Percentiles rank a stretch among this genome's conserved stretches.
These are phyloP conservation scores for Alnus rubra DNA, from an alignment of 306 rosid genomes.

Conservation along the genomic window DNA sequence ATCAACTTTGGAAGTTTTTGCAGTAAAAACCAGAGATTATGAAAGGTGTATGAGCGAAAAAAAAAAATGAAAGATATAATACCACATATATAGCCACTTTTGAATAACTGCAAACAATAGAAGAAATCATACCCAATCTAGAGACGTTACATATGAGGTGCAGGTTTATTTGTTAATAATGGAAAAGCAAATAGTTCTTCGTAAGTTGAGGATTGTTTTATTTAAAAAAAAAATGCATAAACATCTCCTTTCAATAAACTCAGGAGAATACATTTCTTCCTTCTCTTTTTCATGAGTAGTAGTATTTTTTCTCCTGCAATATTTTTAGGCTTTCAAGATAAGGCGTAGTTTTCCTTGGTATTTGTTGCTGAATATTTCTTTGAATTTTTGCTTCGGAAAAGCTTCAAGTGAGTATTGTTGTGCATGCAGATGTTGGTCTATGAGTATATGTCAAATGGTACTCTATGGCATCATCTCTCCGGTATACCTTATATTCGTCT, in stretches of 20 bases:
- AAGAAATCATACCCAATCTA: constrained; percentile 11
- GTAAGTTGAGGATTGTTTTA: constrained; percentile 5
- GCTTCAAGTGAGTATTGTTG: neutral
- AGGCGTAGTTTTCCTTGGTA: constrained; percentile 7
- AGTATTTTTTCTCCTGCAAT: neutral
- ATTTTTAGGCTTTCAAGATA: neutral
- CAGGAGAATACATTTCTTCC: constrained; percentile 6
- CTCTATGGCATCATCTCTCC: constrained; percentile 85
- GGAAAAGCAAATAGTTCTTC: neutral
- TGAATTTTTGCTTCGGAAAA: constrained; percentile 25
- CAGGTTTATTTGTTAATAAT: constrained; percentile 4
- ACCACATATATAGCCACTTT: neutral
- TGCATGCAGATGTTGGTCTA: constrained; percentile 86
- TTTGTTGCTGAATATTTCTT: constrained; percentile 16
- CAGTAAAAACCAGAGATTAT: neutral
- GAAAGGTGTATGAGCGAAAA: neutral
- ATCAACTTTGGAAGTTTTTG: neutral
- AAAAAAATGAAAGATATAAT: neutral
- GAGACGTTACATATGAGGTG: constrained; percentile 1
- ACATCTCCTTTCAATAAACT: neutral
- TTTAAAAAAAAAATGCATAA: constrained; percentile 23
- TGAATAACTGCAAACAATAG: too few relatives aligned
- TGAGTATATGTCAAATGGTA: constrained; percentile 86
- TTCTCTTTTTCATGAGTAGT: neutral
- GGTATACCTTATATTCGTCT: constrained; percentile 47